These are phyloP conservation scores for Dryas octopetala DNA, from an alignment of 306 rosid species.

Conservation along the genomic window DNA sequence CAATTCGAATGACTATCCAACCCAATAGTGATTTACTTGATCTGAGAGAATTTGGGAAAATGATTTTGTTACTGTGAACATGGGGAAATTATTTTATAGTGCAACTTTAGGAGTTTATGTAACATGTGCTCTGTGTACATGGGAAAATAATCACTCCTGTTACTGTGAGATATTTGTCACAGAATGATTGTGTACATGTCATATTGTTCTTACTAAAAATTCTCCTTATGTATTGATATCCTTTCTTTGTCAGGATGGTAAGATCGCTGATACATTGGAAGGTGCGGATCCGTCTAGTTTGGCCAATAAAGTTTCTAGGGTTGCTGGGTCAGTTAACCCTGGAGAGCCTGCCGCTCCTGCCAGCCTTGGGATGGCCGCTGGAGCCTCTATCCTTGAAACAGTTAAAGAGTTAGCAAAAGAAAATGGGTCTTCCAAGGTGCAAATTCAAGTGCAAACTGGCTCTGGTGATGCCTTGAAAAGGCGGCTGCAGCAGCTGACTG, in stretches of 20 bases:
- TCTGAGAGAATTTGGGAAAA: background rate
- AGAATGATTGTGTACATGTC: background rate
- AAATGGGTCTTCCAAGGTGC: conserved; percentile 50
- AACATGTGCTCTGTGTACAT: background rate
- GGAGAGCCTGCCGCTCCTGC: conserved; percentile 91
- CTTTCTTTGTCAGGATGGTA: conserved; percentile 65
- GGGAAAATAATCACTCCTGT: background rate
- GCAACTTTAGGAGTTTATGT: too few relatives aligned
- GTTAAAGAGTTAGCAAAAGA: conserved; percentile 67
- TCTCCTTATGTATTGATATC: conserved; percentile 12
- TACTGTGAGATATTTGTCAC: background rate
- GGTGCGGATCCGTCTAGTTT: conserved; percentile 99
- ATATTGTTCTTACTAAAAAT: background rate
- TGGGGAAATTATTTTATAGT: background rate
- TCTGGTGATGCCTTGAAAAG: conserved; percentile 40
- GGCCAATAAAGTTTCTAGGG: conserved; percentile 88
- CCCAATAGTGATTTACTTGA: background rate
- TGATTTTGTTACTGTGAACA: background rate
- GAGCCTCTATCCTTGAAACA: conserved; percentile 65
- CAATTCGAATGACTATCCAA: background rate
- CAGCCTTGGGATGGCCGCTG: conserved; percentile 92
- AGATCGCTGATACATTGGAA: conserved; percentile 77
- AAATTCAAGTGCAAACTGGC: conserved; percentile 44
- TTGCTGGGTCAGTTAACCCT: conserved; percentile 65
- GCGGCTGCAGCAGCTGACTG: conserved; percentile 56